Evolutionary conservation across 2,329 filamentous ascomycete species (phyloP), one percentile per base, ranked within the genome.

Genomic region (Sodiomyces alkalinus): DNA sequence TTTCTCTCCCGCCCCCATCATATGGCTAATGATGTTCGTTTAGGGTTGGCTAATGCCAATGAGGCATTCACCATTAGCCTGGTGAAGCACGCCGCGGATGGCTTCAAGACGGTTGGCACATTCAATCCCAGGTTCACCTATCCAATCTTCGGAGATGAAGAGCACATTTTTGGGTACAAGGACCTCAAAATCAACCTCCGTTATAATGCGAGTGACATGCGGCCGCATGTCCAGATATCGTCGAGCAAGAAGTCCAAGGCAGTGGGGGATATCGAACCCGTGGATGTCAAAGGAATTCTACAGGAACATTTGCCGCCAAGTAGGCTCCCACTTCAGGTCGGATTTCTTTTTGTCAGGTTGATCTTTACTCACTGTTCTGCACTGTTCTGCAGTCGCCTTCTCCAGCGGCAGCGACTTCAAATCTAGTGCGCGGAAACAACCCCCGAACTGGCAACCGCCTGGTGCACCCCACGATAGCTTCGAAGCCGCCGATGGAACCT

Each of bases 101-200:
- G 60, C 38, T 46, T 67, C 27, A 70, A 68, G 41, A 68, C 64
- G 18, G 56, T 77, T 40, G 64, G 68, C 16, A 67, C 69, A 17
- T 96, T 98, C 52, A 66, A 81, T 35, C 92, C 90, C 0, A 69
- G 71, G 45, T 92, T 86, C 50, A 94, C 87, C 12, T 93, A 96
- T 52, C 62, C 82, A 2, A 79, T 98, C 38, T 94, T 96, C 41
- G 83, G 83, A 44, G 79, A 96, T n/a, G 77, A 90, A 7, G 85
- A 98, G 52, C 69, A 67, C 17, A 87, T 96, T 38, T 86, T 92
- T 42, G 87, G 87, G 20, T 93, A 94, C 60, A 76, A 83, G 48
- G 73, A 74, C 30, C 65, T 93, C 31, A 72, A 73, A 38, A 76
- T 96, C 46, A 69, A 72, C 37, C 57, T 96, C 31, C 72, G 72